phyloP scores from a whole-genome alignment of 75 land plant species.

The Picea sitchensis region DNA sequence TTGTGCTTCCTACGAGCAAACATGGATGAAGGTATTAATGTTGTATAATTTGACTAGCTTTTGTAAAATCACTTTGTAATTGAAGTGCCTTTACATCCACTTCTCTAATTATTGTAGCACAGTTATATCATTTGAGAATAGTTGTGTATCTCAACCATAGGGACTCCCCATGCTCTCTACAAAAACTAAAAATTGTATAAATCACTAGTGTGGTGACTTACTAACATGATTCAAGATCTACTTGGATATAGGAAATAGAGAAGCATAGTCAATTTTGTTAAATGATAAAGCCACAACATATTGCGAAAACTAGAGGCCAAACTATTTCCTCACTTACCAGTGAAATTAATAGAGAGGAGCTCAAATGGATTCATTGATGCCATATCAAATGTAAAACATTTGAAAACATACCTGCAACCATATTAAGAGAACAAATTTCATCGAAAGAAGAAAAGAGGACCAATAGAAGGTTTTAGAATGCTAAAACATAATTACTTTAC shows the following conservation, averaged over 20 bases:
- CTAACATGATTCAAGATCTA: not conserved
- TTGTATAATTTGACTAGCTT: no score
- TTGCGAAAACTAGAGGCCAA: constrained; percentile 44
- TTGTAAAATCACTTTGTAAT: no score
- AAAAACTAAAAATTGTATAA: no score
- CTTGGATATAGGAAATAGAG: constrained; percentile 39
- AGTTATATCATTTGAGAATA: no score
- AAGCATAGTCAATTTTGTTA: constrained; percentile 45
- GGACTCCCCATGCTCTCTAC: no score
- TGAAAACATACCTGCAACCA: constrained; percentile 46
- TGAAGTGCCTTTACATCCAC: no score
- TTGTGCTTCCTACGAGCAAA: no score
- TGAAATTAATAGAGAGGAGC: constrained; percentile 25
- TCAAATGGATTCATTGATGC: constrained; percentile 67
- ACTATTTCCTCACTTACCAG: constrained; percentile 10
- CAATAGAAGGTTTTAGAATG: not conserved
- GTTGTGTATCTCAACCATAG: no score
- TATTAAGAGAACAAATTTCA: not conserved
- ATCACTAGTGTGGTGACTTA: no score
- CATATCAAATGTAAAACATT: constrained; percentile 65
- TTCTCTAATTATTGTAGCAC: no score
- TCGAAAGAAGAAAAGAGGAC: not conserved
- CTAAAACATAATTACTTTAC: not conserved
- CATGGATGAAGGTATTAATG: no score
- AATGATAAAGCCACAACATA: constrained; percentile 70